A percentile compares a stretch with the other conserved stretches of the same genome.
phyloP scores from a whole-genome alignment of 1,139 yeast genomes.

The Lodderomyces oxycetoniae region DNA sequence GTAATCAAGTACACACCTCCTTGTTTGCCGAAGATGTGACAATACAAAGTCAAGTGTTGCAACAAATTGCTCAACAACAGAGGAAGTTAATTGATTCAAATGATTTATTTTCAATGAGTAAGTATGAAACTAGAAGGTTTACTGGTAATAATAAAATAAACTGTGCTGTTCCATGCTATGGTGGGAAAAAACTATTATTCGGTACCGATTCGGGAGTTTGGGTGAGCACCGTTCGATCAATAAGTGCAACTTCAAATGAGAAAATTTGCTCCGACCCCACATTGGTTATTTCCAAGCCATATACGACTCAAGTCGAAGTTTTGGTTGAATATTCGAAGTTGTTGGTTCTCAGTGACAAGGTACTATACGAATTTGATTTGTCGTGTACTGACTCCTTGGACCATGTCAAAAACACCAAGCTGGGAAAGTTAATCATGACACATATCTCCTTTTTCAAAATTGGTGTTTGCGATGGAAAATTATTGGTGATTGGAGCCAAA shows the following conservation, averaged over 20 bases:
- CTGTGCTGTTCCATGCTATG: slow-evolving; percentile 92
- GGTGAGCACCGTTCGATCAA: slow-evolving; percentile 58
- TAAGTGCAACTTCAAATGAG: slow-evolving; percentile 40
- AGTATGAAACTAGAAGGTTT: slow-evolving; percentile 70
- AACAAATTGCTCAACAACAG: slow-evolving; percentile 76
- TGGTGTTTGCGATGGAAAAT: slow-evolving; percentile 86
- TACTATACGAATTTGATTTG: slow-evolving; percentile 77
- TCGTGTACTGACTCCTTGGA: slow-evolving; percentile 64
- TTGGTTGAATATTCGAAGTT: slow-evolving; percentile 87
- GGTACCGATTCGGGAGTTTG: slow-evolving; percentile 93
- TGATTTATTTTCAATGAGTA: slow-evolving; percentile 75
- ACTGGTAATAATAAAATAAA: slow-evolving; percentile 69
- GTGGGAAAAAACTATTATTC: slow-evolving; percentile 83
- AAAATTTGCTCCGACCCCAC: slow-evolving; percentile 66
- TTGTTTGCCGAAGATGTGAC: slow-evolving; percentile 48
- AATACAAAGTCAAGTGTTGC: slow-evolving; percentile 76
- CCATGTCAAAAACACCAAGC: slow-evolving; percentile 62
- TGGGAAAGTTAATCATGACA: slow-evolving; percentile 73
- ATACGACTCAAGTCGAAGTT: slow-evolving; percentile 86
- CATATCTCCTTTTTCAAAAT: slow-evolving; percentile 88
- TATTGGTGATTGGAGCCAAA: slow-evolving; percentile 86
- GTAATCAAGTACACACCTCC: slow-evolving; percentile 41
- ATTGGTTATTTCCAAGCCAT: slow-evolving; percentile 69
- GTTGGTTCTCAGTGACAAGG: slow-evolving; percentile 77
- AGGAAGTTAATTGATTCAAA: slow-evolving; percentile 63